A percentile compares a stretch with the other conserved stretches of the same genome.
Conservation (phyloP, 1,284 basidiomycete genomes). For the Ceratobasidium theobromae region DNA sequence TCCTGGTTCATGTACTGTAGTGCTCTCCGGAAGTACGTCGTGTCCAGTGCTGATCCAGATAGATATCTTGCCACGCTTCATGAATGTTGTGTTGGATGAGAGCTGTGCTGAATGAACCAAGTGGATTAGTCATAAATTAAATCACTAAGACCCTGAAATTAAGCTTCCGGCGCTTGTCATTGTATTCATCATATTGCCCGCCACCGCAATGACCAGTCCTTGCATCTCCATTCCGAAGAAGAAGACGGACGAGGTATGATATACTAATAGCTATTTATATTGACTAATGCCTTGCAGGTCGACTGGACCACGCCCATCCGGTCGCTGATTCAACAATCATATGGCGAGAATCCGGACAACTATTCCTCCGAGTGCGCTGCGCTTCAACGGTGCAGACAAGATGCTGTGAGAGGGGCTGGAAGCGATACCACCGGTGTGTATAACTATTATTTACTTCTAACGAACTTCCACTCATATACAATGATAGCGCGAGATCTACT, state of each 20-base stretch:
- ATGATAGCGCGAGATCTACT: slow-evolving; percentile 82
- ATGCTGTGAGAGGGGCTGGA: slow-evolving; percentile 92
- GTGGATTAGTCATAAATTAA: neutral
- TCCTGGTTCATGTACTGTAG: neutral
- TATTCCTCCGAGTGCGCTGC: slow-evolving; percentile 82
- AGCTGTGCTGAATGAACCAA: neutral
- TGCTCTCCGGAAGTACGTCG: slow-evolving; percentile 8
- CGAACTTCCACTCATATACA: neutral
- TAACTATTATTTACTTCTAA: neutral
- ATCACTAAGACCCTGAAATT: neutral
- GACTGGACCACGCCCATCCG: slow-evolving; percentile 92
- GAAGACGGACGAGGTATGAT: slow-evolving; percentile 64
- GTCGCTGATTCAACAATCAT: slow-evolving; percentile 84
- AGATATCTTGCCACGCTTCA: too few species aligned
- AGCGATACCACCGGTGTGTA: slow-evolving; percentile 84
- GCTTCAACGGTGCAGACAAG: slow-evolving; percentile 89
- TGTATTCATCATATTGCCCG: neutral
- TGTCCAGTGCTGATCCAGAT: slow-evolving; percentile 17
- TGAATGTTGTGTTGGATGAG: neutral
- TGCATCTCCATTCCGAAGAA: slow-evolving; percentile 73
- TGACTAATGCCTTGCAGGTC: slow-evolving; percentile 48
- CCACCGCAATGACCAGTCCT: slow-evolving; percentile 17
- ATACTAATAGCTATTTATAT: slow-evolving; percentile 33
- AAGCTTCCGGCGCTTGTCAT: neutral
- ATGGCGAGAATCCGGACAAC: slow-evolving; percentile 88